A percentile compares a stretch with the other conserved stretches of the same genome.
Evolutionary conservation across 177 flowering plant species (phyloP).

Genomic region (Vitis hybrid): DNA sequence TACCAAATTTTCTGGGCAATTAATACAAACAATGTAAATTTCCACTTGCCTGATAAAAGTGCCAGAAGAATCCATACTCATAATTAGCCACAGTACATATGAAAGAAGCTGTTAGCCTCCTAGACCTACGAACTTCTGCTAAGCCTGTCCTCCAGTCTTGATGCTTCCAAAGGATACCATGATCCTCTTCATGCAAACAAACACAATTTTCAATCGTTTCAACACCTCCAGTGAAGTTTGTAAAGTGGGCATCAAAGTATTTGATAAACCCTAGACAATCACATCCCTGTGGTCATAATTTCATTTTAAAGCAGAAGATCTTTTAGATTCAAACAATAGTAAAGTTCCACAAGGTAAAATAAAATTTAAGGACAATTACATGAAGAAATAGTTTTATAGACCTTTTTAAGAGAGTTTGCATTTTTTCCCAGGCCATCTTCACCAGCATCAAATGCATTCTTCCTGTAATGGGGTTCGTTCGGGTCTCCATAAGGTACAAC

Average conservation of each 20-base stretch:
- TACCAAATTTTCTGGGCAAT: not conserved
- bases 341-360: not conserved
- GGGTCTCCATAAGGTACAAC: slow-evolving; percentile 99
- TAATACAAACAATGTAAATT: not conserved
- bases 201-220: slow-evolving; percentile 98
- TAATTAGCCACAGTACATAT: slow-evolving; percentile 93
- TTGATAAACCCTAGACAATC: slow-evolving; percentile 95
- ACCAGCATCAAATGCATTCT: slow-evolving; percentile 99
- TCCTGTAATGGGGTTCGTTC: slow-evolving; percentile 93
- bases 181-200: slow-evolving; percentile 96
- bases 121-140: slow-evolving; percentile 89
- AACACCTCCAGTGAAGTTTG: slow-evolving; percentile 92
- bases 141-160: slow-evolving; percentile 98
- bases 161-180: slow-evolving; percentile 98
- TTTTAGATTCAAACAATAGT: not conserved
- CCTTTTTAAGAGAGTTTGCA: slow-evolving; percentile 96
- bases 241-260: slow-evolving; percentile 94
- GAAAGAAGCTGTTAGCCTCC: slow-evolving; percentile 83
- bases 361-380: not conserved
- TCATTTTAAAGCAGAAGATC: not conserved
- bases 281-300: slow-evolving; percentile 57
- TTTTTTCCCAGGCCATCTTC: slow-evolving; percentile 99
- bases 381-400: slow-evolving; percentile 10
- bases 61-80: slow-evolving; percentile 97
- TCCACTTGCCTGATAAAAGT: slow-evolving; percentile 87